phyloP scores from a whole-genome alignment of 2,329 filamentous ascomycete species.

The Botrytis fragariae region DNA sequence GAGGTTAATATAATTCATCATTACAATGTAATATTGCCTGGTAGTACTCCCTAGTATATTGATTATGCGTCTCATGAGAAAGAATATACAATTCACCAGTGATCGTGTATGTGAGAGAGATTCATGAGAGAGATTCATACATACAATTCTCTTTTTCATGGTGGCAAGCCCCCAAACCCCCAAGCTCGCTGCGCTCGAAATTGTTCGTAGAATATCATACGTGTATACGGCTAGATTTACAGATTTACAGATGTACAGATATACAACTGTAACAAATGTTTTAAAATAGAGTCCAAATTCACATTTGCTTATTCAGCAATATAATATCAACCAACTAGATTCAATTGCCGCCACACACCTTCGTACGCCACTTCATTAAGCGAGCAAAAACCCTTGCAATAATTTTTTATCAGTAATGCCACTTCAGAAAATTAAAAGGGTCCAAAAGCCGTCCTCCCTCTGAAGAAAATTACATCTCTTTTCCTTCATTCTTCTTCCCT shows the following conservation, averaged over 20 bases:
- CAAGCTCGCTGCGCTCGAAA: constrained; percentile 9
- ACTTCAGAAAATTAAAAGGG: constrained; percentile 4
- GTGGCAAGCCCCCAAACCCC: constrained; percentile 2
- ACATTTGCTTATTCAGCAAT: not conserved
- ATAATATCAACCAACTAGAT: not conserved
- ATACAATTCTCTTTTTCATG: not conserved
- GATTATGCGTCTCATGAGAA: not conserved
- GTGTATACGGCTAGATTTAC: not conserved
- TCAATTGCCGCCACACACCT: not conserved
- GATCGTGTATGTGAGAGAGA: not conserved
- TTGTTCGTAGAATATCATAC: not conserved
- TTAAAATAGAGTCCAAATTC: not conserved
- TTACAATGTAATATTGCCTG: not conserved
- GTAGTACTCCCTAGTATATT: not conserved
- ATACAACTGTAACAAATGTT: not conserved
- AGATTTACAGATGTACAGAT: not conserved
- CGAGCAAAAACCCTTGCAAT: not conserved
- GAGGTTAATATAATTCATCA: not conserved
- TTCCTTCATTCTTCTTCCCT: not conserved
- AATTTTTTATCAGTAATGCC: not conserved
- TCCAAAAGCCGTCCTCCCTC: not conserved
- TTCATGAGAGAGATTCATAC: not conserved
- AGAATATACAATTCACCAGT: not conserved
- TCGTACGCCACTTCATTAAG: not conserved
- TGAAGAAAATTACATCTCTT: not conserved